Conservation (phyloP, 805 yeast species). For the Candida sphagnicola region DNA sequence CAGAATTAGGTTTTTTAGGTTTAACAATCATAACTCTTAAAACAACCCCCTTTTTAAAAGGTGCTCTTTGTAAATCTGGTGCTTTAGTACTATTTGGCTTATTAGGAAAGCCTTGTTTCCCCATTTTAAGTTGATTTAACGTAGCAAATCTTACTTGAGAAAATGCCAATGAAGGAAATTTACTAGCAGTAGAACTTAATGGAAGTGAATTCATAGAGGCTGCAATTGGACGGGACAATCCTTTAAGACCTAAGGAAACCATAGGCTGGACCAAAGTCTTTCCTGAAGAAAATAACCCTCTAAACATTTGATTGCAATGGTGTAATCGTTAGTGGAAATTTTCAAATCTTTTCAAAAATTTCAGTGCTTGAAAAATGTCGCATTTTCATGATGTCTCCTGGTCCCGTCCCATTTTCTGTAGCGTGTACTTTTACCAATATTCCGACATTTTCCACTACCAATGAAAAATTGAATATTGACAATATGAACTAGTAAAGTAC, state of each 20-base stretch:
- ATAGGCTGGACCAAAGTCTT: slow-evolving; percentile 1
- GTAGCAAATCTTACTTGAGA: slow-evolving; percentile 59
- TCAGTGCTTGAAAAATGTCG: too few species aligned
- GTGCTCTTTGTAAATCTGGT: slow-evolving; percentile 80
- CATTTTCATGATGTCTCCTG: background rate
- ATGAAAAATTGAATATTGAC: background rate
- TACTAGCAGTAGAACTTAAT: slow-evolving; percentile 8
- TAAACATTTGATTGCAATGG: slow-evolving; percentile 13
- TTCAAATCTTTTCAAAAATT: slow-evolving; percentile 1
- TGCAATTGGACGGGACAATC: slow-evolving; percentile 3
- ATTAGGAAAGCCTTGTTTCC: slow-evolving; percentile 46
- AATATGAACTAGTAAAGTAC: too few species aligned
- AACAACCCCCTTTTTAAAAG: slow-evolving; percentile 91
- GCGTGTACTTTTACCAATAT: too few species aligned
- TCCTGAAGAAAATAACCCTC: slow-evolving; percentile 11
- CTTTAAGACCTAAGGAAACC: background rate
- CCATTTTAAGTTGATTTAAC: slow-evolving; percentile 71
- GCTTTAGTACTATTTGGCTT: slow-evolving; percentile 55
- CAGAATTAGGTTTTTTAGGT: slow-evolving; percentile 98
- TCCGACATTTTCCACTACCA: background rate
- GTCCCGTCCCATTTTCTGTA: too few species aligned
- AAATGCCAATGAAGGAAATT: slow-evolving; percentile 8
- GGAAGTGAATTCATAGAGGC: slow-evolving; percentile 4
- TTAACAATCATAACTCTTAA: slow-evolving; percentile 89
- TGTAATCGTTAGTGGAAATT: slow-evolving; percentile 1